phyloP scores from a whole-genome alignment of 805 yeast species.

The Hyphopichia homilentoma region DNA sequence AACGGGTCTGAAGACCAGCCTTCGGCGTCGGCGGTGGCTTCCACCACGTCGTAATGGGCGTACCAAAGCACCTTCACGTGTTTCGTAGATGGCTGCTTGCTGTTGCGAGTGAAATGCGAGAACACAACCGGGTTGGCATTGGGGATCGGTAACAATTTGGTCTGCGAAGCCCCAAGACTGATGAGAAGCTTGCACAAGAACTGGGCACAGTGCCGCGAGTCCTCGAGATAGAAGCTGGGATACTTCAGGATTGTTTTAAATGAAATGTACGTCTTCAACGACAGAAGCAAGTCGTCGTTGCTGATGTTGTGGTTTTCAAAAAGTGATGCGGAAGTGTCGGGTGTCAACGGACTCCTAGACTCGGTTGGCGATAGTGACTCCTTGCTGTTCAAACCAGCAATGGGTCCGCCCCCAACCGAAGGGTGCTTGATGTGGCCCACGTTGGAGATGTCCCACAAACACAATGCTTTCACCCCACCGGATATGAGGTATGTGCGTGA shows the following conservation, averaged over 20 bases:
- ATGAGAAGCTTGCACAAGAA: conserved; percentile 60
- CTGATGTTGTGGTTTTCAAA: conserved; percentile 22
- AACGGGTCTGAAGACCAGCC: conserved; percentile 83
- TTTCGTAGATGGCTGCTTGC: background rate
- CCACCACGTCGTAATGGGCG: conserved; percentile 95
- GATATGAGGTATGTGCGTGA: conserved; percentile 48
- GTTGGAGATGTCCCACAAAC: conserved; percentile 61
- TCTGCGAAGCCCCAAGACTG: conserved; percentile 63
- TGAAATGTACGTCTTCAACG: conserved; percentile 59
- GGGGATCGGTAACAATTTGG: conserved; percentile 67
- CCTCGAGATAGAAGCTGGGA: conserved; percentile 66
- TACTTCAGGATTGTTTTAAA: conserved; percentile 76
- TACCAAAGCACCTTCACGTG: conserved; percentile 66
- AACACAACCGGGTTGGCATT: conserved; percentile 84
- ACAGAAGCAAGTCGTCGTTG: conserved; percentile 61
- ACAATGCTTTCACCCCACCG: conserved; percentile 70
- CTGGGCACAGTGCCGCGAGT: conserved; percentile 83
- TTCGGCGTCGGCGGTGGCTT: conserved; percentile 54
- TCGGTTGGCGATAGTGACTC: background rate
- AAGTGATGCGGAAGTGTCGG: too few relatives aligned
- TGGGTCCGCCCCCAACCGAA: background rate
- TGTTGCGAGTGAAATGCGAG: conserved; percentile 60
- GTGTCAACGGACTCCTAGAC: conserved; percentile 1
- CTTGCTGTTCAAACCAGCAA: too few relatives aligned
- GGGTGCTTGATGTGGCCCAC: conserved; percentile 12